These are phyloP conservation scores for Sungouiella thailandica DNA, from an alignment of 805 yeast species.

Conservation along the genomic window DNA sequence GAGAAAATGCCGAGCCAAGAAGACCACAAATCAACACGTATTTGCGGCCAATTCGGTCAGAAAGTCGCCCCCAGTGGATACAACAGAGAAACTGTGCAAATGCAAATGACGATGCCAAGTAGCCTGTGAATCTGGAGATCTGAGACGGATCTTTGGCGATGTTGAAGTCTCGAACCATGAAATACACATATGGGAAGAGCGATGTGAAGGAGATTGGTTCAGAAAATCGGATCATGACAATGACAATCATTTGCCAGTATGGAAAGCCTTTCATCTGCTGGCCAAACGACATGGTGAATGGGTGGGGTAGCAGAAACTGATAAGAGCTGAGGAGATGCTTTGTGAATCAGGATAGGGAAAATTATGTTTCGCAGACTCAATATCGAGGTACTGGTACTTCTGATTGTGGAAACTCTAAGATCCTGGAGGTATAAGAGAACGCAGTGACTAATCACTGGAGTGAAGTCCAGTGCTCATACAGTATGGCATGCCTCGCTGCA, in stretches of 20 bases:
- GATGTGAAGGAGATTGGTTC: slow-evolving; percentile 20
- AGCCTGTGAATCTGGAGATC: slow-evolving; percentile 15
- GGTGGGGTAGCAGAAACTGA: no score
- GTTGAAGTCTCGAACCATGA: slow-evolving; percentile 17
- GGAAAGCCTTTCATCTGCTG: slow-evolving; percentile 17
- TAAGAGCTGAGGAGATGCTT: no score
- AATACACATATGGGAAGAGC: slow-evolving; percentile 17
- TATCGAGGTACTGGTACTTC: no score
- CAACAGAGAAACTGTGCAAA: slow-evolving; percentile 17
- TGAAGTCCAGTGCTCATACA: no score
- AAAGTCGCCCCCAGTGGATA: slow-evolving; percentile 26
- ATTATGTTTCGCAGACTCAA: not conserved
- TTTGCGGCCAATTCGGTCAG: slow-evolving; percentile 27
- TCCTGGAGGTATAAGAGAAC: no score
- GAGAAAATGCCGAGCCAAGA: slow-evolving; percentile 21
- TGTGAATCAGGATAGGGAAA: not conserved
- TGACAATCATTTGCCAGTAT: slow-evolving; percentile 16
- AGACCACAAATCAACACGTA: slow-evolving; percentile 23
- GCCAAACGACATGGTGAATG: not conserved
- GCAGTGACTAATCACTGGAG: no score
- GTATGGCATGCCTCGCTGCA: no score
- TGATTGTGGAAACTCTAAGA: no score
- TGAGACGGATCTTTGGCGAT: slow-evolving; percentile 15
- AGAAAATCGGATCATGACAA: slow-evolving; percentile 14
- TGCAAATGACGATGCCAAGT: slow-evolving; percentile 16